Conservation (phyloP, 495 filamentous ascomycete species). For the Oleoguttula mirabilis region DNA sequence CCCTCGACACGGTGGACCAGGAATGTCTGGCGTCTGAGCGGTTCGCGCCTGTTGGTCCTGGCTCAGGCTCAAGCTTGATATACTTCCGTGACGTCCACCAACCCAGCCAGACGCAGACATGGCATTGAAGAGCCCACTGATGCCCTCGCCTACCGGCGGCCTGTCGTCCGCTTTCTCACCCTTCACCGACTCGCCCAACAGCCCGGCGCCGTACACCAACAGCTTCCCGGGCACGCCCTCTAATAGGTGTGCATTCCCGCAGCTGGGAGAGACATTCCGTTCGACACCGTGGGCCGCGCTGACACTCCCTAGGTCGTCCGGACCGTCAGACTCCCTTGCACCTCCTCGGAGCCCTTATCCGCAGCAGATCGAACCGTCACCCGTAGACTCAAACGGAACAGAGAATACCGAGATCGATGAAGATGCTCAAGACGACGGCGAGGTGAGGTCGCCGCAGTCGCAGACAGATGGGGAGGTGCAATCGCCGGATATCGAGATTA, state of each 20-base stretch:
- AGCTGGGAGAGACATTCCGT: no score
- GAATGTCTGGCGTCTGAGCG: no score
- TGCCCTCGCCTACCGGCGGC: constrained; percentile 28
- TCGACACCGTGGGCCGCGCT: no score
- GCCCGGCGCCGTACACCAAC: constrained; percentile 41
- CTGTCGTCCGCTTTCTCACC: constrained; percentile 49
- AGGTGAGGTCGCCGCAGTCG: constrained; percentile 26
- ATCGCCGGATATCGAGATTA: constrained; percentile 23
- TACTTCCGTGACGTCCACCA: not conserved
- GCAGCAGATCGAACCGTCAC: constrained; percentile 52
- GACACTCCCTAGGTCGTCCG: constrained; percentile 21
- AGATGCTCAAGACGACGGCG: constrained; percentile 39
- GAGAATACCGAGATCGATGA: constrained; percentile 63
- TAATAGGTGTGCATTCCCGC: no score
- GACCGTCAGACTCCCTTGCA: constrained; percentile 26
- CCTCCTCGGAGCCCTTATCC: constrained; percentile 31
- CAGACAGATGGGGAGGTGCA: constrained; percentile 24
- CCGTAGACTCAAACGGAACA: constrained; percentile 64
- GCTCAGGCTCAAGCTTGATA: not conserved
- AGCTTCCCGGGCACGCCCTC: constrained; percentile 28
- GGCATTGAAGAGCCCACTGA: constrained; percentile 24
- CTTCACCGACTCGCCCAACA: constrained; percentile 45
- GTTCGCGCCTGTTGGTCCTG: not conserved
- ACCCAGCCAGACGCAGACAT: constrained; percentile 1
- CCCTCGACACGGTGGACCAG: no score